phyloP scores from a whole-genome alignment of 345 rosid genomes.

The Salix koriyanagi region DNA sequence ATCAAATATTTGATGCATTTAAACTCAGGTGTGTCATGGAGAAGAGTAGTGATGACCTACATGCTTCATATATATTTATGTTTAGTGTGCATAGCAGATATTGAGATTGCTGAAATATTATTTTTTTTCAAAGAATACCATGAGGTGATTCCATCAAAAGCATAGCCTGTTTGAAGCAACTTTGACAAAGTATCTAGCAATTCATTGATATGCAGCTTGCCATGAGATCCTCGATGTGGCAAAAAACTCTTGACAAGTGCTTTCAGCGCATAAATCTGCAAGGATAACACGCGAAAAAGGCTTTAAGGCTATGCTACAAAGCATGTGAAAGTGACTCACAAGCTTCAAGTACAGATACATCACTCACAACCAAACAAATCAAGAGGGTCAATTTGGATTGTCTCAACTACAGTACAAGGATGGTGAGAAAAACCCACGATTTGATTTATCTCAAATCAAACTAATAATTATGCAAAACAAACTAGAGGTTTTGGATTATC shows the following conservation, averaged over 20 bases:
- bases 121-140: slow-evolving; percentile 41
- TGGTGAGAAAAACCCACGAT: background rate
- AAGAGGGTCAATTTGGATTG: background rate
- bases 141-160: slow-evolving; percentile 30
- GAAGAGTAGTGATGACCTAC: no score
- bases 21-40: no score
- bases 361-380: no score
- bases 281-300: background rate
- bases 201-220: slow-evolving; percentile 44
- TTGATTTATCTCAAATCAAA: no score
- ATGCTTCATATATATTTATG: no score
- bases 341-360: no score
- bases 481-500: background rate
- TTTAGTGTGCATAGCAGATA: background rate
- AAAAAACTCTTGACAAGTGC: slow-evolving; percentile 76
- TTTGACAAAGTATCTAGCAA: slow-evolving; percentile 49
- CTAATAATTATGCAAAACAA: background rate
- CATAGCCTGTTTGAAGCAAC: slow-evolving; percentile 50
- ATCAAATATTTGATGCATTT: no score
- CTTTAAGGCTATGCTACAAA: background rate
- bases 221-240: slow-evolving; percentile 54
- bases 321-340: no score
- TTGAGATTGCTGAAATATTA: background rate
- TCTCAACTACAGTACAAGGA: background rate
- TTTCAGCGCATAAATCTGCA: slow-evolving; percentile 83